phyloP scores from a whole-genome alignment of 331 rosid genomes.

The Acacia concinna region DNA sequence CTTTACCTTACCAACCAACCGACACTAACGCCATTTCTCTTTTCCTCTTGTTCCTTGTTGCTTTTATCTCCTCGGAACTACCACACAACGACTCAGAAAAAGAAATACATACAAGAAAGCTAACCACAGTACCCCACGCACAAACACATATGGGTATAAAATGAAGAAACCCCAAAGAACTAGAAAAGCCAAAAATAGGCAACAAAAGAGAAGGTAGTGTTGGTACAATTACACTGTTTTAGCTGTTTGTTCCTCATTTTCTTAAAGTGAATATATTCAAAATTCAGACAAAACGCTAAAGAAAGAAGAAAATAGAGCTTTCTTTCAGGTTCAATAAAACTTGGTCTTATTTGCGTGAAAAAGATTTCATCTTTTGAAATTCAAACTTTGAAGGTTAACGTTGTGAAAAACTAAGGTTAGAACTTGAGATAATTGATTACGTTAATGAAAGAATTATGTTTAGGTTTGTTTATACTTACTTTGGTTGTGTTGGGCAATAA shows the following conservation, averaged over 20 bases:
- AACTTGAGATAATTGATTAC: no score
- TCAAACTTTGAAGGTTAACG: neutral
- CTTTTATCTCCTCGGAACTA: slow-evolving; percentile 56
- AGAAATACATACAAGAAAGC: neutral
- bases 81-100: slow-evolving; percentile 36
- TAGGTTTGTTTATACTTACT: slow-evolving; percentile 49
- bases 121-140: neutral
- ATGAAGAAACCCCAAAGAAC: neutral
- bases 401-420: neutral
- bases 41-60: slow-evolving; percentile 13
- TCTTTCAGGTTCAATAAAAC: neutral
- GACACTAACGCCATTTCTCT: slow-evolving; percentile 50
- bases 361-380: neutral
- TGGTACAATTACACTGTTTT: slow-evolving; percentile 7
- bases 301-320: neutral
- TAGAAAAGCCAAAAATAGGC: slow-evolving; percentile 16
- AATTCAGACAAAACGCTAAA: neutral
- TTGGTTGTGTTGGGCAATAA: slow-evolving; percentile 88
- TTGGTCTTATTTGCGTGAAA: neutral
- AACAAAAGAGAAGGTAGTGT: neutral
- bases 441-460: neutral
- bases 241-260: slow-evolving; percentile 21
- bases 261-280: slow-evolving; percentile 26
- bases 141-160: neutral
- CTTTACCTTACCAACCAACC: slow-evolving; percentile 63